Conservation (phyloP, 2,329 filamentous ascomycete species). For the Biscogniauxia marginata region DNA sequence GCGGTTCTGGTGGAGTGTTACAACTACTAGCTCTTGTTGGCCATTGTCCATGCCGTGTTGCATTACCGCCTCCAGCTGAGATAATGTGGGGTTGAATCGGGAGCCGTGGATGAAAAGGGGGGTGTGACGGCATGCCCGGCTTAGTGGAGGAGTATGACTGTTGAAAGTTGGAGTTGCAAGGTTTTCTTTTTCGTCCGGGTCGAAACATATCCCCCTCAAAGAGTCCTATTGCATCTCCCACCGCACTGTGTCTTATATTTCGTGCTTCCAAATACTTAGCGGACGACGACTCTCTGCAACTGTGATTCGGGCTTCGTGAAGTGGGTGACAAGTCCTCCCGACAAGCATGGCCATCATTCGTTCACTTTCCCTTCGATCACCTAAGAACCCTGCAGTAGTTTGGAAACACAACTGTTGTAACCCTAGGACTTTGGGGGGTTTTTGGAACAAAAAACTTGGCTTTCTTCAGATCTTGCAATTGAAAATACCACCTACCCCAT, state of each 20-base stretch:
- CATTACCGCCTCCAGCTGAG: not conserved
- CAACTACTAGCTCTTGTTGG: not conserved
- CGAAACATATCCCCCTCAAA: not conserved
- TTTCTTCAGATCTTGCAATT: not conserved
- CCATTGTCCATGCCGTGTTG: not conserved
- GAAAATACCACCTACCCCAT: not conserved
- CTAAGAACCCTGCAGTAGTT: not conserved
- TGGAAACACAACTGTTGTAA: not conserved
- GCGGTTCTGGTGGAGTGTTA: not conserved
- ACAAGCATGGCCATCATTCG: not conserved
- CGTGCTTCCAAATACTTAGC: not conserved
- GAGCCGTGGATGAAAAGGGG: not conserved
- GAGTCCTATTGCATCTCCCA: not conserved
- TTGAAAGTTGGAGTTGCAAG: not conserved
- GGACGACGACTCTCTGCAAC: not conserved
- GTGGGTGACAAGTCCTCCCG: not conserved
- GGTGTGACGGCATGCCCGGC: not conserved
- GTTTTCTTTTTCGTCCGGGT: not conserved
- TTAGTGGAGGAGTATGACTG: not conserved
- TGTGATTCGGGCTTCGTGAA: not conserved
- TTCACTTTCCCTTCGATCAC: no score
- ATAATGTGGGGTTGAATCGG: not conserved
- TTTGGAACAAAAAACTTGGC: not conserved
- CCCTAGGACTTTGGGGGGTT: not conserved
- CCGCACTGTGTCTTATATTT: not conserved